phyloP scores from a whole-genome alignment of 78 protist genomes.

The Isochrysis galbana region DNA sequence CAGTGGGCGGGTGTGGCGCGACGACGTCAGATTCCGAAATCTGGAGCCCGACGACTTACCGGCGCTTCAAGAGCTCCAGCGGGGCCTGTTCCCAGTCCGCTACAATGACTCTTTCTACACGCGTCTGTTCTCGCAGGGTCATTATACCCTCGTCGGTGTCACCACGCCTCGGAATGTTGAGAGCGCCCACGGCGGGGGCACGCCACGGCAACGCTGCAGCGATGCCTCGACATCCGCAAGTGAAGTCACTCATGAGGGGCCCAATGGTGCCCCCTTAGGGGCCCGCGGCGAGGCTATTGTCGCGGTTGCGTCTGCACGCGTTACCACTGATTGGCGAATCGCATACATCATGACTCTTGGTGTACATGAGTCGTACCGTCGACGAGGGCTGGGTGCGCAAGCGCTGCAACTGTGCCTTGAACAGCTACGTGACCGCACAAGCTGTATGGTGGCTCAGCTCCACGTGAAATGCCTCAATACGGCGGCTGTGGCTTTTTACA shows the following conservation, averaged over 20 bases:
- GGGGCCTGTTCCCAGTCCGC: background rate
- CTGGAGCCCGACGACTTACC: background rate
- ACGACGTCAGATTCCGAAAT: background rate
- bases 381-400: background rate
- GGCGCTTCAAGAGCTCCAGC: background rate
- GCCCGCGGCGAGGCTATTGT: background rate
- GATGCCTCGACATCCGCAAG: background rate
- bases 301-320: constrained; percentile 14
- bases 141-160: background rate
- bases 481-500: background rate
- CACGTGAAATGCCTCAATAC: background rate
- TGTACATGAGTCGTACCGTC: background rate
- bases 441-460: background rate
- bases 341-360: constrained; percentile 27
- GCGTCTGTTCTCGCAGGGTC: background rate
- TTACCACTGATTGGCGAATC: background rate
- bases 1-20: background rate
- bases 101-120: background rate
- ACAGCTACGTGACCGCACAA: background rate
- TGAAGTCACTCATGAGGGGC: too few relatives aligned
- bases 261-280: too few relatives aligned
- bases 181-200: too few relatives aligned
- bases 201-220: too few relatives aligned
- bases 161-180: too few relatives aligned
- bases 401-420: background rate